A percentile compares a stretch with the other conserved stretches of the same genome.
phyloP scores from a whole-genome alignment of 805 yeast species.

The Ogataea methanolica region DNA sequence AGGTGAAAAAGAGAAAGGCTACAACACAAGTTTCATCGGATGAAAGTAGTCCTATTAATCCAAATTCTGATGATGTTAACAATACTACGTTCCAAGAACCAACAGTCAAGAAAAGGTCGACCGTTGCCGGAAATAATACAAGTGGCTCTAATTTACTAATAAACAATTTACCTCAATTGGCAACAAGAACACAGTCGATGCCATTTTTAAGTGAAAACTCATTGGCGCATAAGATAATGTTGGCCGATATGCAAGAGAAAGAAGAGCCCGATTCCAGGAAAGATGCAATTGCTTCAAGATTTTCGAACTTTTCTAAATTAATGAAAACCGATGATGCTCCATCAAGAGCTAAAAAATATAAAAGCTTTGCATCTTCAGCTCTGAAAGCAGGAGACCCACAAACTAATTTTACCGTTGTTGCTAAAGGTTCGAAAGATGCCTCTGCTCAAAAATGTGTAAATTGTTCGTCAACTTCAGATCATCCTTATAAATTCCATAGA shows the following conservation, averaged over 20 bases:
- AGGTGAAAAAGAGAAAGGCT: constrained; percentile 9
- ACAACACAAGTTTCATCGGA: constrained; percentile 6
- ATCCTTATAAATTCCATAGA: constrained; percentile 29
- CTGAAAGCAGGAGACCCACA: constrained; percentile 7
- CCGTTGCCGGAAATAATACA: background rate
- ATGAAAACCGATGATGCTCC: constrained; percentile 22
- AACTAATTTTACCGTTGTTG: background rate
- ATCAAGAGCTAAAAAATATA: constrained; percentile 26
- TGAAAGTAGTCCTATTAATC: constrained; percentile 6
- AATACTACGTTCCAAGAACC: constrained; percentile 9
- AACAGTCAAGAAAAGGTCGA: constrained; percentile 1
- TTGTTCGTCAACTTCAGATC: constrained; percentile 25
- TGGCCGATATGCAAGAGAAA: constrained; percentile 22
- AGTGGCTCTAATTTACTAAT: background rate
- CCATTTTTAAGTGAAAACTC: constrained; percentile 30
- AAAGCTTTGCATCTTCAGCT: constrained; percentile 20
- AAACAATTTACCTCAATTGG: constrained; percentile 22
- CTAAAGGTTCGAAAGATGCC: background rate
- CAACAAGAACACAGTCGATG: constrained; percentile 33
- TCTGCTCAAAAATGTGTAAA: constrained; percentile 24
- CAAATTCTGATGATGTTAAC: constrained; percentile 6
- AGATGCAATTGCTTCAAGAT: constrained; percentile 26
- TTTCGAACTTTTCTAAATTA: constrained; percentile 26
- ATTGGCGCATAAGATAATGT: constrained; percentile 28
- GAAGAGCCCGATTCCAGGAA: constrained; percentile 21